These are phyloP conservation scores for Tulasnella sp. DNA, from an alignment of 768 basidiomycete species.

Conservation along the genomic window DNA sequence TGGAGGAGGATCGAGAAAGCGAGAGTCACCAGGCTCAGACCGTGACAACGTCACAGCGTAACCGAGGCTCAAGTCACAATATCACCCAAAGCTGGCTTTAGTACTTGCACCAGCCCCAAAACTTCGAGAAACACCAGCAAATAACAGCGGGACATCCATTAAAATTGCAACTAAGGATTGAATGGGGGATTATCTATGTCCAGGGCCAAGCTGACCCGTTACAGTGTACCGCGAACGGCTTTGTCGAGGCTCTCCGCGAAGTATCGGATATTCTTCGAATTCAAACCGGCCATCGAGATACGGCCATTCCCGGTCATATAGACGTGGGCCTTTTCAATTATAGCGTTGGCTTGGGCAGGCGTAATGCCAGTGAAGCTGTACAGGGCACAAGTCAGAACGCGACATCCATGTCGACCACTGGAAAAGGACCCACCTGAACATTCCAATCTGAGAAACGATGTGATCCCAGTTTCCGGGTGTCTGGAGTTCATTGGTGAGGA, in stretches of 20 bases:
- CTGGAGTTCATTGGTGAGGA: conserved; percentile 75
- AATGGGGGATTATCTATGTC: conserved; percentile 3
- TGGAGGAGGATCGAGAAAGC: neutral
- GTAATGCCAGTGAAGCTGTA: conserved; percentile 82
- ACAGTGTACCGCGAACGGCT: conserved; percentile 59
- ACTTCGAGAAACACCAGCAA: neutral
- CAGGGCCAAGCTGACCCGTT: neutral
- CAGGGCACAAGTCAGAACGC: conserved; percentile 21
- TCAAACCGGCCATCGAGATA: conserved; percentile 94
- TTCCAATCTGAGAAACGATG: conserved; percentile 93
- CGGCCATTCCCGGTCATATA: conserved; percentile 87
- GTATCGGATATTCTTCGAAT: conserved; percentile 73
- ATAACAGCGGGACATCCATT: neutral
- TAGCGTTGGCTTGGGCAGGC: conserved; percentile 61
- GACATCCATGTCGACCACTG: conserved; percentile 21
- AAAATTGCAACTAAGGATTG: conserved; percentile 11
- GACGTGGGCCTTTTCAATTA: conserved; percentile 75
- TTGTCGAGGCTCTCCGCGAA: conserved; percentile 72
- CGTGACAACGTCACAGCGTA: neutral
- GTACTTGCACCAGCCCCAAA: too few relatives aligned
- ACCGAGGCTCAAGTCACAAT: neutral
- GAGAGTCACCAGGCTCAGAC: conserved; percentile 25
- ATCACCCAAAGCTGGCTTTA: neutral
- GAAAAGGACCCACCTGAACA: conserved; percentile 74
- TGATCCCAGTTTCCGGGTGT: conserved; percentile 97